Evolutionary conservation across 2,329 filamentous ascomycete genomes (phyloP).

Genomic region (Colletotrichum sp.): DNA sequence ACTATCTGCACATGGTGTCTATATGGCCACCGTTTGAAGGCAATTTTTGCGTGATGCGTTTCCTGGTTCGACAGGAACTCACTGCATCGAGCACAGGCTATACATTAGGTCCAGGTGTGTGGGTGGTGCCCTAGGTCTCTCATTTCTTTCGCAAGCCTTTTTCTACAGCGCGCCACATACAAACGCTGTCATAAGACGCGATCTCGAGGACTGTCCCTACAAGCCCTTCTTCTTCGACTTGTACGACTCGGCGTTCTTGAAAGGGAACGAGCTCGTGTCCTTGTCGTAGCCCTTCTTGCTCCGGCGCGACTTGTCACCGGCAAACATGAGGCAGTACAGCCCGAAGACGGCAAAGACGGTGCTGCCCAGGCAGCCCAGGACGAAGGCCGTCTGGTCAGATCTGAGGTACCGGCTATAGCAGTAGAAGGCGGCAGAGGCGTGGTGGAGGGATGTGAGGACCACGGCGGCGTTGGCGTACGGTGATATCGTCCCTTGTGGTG

Average conservation of each 20-base stretch:
- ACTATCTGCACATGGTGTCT: neutral
- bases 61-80: neutral
- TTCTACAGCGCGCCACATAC: neutral
- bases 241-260: constrained; percentile 40
- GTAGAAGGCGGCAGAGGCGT: constrained; percentile 66
- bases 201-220: constrained; percentile 12
- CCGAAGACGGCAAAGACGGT: constrained; percentile 62
- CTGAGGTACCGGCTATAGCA: constrained; percentile 69
- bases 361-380: constrained; percentile 63
- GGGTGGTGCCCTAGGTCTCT: neutral
- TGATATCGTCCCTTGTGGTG: constrained; percentile 45
- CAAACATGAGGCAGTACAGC: constrained; percentile 38
- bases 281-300: constrained; percentile 41
- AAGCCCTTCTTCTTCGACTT: constrained; percentile 41
- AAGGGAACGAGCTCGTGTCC: constrained; percentile 43
- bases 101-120: neutral
- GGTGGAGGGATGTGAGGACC: constrained; percentile 69
- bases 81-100: neutral
- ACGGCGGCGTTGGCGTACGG: constrained; percentile 71
- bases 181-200: neutral
- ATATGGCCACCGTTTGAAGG: neutral
- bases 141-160: neutral
- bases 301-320: constrained; percentile 38
- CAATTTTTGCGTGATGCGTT: neutral
- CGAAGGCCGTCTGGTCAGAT: constrained; percentile 57